These are phyloP conservation scores for Berkeleyomyces rouxiae DNA, from an alignment of 2,329 filamentous ascomycete species.

Conservation along the genomic window DNA sequence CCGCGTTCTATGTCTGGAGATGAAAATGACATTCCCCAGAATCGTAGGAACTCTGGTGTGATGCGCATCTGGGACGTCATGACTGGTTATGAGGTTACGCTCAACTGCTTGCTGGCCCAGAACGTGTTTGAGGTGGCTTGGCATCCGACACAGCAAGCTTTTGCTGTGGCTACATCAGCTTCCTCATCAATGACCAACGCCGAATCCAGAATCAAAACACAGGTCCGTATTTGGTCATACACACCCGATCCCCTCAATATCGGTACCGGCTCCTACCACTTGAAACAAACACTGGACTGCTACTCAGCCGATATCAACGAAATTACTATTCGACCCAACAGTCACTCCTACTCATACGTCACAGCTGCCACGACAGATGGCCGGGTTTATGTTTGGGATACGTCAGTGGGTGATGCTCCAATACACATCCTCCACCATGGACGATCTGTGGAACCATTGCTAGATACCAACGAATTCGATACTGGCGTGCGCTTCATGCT, in stretches of 20 bases:
- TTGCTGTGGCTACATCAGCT: constrained; percentile 40
- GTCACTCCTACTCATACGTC: constrained; percentile 32
- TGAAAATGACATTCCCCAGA: constrained; percentile 41
- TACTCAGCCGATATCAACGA: constrained; percentile 45
- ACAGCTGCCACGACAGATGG: constrained; percentile 47
- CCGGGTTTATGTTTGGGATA: constrained; percentile 47
- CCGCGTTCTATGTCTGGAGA: constrained; percentile 36
- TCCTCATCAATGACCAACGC: constrained; percentile 26
- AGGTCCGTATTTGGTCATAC: constrained; percentile 31
- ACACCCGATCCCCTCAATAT: neutral
- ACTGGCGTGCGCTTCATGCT: constrained; percentile 47
- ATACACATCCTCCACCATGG: constrained; percentile 41
- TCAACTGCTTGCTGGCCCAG: constrained; percentile 34
- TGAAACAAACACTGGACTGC: constrained; percentile 41
- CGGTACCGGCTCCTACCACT: constrained; percentile 19
- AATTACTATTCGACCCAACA: constrained; percentile 41
- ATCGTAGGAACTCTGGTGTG: constrained; percentile 40
- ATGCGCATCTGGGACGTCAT: constrained; percentile 41
- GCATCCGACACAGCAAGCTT: constrained; percentile 38
- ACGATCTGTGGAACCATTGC: constrained; percentile 24
- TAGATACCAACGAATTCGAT: constrained; percentile 37
- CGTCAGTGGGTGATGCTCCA: constrained; percentile 35
- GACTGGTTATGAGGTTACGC: constrained; percentile 26
- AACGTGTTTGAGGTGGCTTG: constrained; percentile 50
- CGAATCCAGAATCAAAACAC: constrained; percentile 32